phyloP scores from a whole-genome alignment of 2,329 filamentous ascomycete genomes.

The Cryphonectria radicalis region DNA sequence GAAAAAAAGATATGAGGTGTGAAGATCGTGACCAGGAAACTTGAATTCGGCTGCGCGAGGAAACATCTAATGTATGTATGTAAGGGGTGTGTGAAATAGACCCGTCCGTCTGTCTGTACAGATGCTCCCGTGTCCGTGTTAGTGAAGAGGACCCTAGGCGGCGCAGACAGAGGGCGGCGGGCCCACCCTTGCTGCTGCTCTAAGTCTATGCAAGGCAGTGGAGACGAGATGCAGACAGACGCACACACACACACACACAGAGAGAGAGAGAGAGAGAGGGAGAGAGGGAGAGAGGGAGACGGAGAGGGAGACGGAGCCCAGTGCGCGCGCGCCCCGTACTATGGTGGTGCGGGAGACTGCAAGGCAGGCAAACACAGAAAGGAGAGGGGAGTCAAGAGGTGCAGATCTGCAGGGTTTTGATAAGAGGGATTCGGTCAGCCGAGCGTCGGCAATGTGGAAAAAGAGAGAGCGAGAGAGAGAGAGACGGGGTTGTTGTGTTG shows the following conservation, averaged over 20 bases:
- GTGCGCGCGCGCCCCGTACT: constrained; percentile 22
- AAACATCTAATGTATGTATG: constrained; percentile 25
- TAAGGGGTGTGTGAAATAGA: constrained; percentile 17
- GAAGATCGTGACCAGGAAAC: constrained; percentile 10
- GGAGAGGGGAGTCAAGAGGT: constrained; percentile 10
- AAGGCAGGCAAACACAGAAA: constrained; percentile 18
- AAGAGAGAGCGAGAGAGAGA: too few relatives aligned
- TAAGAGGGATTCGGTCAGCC: constrained; percentile 17
- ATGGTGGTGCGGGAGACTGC: constrained; percentile 16
- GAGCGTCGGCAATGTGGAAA: constrained; percentile 11
- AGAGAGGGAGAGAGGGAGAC: too few relatives aligned
- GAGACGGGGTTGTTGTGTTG: not conserved
- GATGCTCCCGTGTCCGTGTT: constrained; percentile 24
- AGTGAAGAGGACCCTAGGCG: constrained; percentile 21
- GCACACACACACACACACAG: too few relatives aligned
- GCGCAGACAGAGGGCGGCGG: constrained; percentile 27
- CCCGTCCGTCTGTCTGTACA: constrained; percentile 5
- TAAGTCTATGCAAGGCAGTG: constrained; percentile 25
- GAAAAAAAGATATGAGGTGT: constrained; percentile 13
- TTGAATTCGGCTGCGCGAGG: constrained; percentile 24
- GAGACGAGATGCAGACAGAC: constrained; percentile 9
- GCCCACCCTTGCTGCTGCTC: constrained; percentile 20
- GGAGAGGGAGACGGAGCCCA: constrained; percentile 16
- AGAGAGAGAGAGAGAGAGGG: too few relatives aligned
- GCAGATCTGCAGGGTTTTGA: constrained; percentile 12